These are phyloP conservation scores for Croton laevigatus DNA, from an alignment of 441 rosid species.

Conservation along the genomic window DNA sequence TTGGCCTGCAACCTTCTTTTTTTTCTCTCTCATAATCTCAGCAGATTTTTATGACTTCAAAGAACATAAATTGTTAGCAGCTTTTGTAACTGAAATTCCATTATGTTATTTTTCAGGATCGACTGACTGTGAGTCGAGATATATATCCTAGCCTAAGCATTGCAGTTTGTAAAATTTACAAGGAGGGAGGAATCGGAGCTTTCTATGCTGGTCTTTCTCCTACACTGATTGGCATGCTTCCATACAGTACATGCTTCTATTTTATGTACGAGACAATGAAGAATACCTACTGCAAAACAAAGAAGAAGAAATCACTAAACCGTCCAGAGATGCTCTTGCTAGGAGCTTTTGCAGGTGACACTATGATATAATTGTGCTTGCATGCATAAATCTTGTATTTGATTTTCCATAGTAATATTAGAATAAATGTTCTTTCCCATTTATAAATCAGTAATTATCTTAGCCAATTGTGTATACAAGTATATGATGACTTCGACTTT, in stretches of 20 bases:
- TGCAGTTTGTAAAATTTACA: conserved; percentile 72
- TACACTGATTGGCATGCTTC: conserved; percentile 94
- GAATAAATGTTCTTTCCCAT: neutral
- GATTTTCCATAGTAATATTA: neutral
- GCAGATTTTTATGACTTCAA: neutral
- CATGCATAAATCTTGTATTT: neutral
- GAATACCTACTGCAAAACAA: conserved; percentile 64
- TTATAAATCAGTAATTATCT: neutral
- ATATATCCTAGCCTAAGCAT: conserved; percentile 72
- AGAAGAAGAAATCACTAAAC: conserved; percentile 70
- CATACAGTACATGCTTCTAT: conserved; percentile 95
- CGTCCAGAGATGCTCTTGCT: conserved; percentile 87
- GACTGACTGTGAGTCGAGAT: conserved; percentile 84
- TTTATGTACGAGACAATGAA: conserved; percentile 86
- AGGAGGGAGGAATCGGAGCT: conserved; percentile 78
- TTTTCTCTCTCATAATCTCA: neutral
- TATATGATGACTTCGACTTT: neutral
- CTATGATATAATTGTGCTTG: neutral
- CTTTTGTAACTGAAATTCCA: conserved; percentile 13
- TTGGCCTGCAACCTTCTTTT: neutral
- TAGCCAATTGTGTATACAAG: neutral
- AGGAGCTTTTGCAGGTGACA: conserved; percentile 84
- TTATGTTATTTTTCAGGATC: conserved; percentile 58
- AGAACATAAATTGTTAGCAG: neutral
- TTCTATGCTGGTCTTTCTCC: conserved; percentile 87